Conservation (phyloP, 805 yeast species). For the Barnettozyma sp. region DNA sequence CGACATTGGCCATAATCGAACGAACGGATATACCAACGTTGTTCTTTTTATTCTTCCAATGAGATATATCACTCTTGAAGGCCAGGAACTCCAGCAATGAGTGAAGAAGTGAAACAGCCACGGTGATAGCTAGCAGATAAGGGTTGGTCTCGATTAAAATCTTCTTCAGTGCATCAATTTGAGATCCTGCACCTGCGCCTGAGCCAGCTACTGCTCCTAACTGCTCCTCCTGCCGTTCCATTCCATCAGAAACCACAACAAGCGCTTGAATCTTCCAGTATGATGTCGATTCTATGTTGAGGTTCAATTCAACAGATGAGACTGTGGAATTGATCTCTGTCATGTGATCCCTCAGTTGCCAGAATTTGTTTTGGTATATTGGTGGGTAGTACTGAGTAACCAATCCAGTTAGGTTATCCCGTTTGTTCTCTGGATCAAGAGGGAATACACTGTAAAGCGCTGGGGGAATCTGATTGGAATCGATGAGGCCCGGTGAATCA, state of each 20-base stretch:
- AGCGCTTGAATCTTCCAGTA: conserved; percentile 29
- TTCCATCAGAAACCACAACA: conserved; percentile 24
- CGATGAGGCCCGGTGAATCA: conserved; percentile 19
- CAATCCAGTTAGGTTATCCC: conserved; percentile 27
- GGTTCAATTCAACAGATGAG: conserved; percentile 22
- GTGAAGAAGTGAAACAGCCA: conserved; percentile 30
- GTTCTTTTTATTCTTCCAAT: conserved; percentile 35
- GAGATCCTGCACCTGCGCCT: conserved; percentile 24
- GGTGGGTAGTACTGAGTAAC: conserved; percentile 31
- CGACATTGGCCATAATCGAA: conserved; percentile 33
- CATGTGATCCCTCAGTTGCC: conserved; percentile 34
- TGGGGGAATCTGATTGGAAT: conserved; percentile 20
- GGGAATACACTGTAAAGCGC: conserved; percentile 20
- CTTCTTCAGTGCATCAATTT: conserved; percentile 31
- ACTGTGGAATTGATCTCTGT: conserved; percentile 25
- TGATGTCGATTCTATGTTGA: conserved; percentile 24
- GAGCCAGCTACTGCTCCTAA: conserved; percentile 18
- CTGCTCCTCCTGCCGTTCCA: conserved; percentile 25
- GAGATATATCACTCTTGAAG: conserved; percentile 35
- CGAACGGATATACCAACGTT: conserved; percentile 35
- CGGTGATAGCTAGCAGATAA: conserved; percentile 28
- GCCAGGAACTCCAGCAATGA: conserved; percentile 35
- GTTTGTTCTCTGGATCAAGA: conserved; percentile 25
- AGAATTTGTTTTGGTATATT: conserved; percentile 32
- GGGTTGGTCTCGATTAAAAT: conserved; percentile 33